Evolutionary conservation across 2,329 filamentous ascomycete species (phyloP), one percentile per base, ranked within the genome.

Genomic region (Diaporthe longicolla): DNA sequence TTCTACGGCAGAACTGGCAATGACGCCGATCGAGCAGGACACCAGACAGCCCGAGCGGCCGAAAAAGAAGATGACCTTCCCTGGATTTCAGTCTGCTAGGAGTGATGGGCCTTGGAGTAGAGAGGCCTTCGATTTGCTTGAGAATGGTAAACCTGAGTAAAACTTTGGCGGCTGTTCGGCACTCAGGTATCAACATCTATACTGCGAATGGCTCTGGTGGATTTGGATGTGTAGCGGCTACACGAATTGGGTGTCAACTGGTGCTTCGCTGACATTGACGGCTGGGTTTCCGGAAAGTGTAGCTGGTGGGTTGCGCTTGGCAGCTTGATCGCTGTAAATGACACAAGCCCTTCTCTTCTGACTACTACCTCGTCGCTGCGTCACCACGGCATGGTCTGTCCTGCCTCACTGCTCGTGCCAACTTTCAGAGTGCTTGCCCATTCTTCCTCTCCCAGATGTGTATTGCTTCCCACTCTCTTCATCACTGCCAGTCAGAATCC

Each of bases 51-150:
- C 74, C 13, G 66, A 77, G 73, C 75, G 78, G 11, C 77, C 78
- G 3, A 80, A 79, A 54, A 76, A 76, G 58, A 80, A 72, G 75
- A 79, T 76, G 76, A 76, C 74, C n/a, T 79, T 87, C 73, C 83
- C 85, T 13, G 84, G 84, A 1, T 88, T 89, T 73, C 82, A 82
- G 2, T 87, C 84, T 78, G 87, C 85, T 4, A 89, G 88, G 77
- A 84, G 55, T 21, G 76, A 89, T 21, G 92, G 92, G 3, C 89
- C 92, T 0, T 94, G 92, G 92, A 93, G 91, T 77, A 88, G 86
- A 32, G 92, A 94, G 79, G 92, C 92, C 0, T 86, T 89, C 76
- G 92, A 94, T 80, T 79, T 94, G 61, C 88, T 94, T 76, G 90
- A 89, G 50, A 88, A 85, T 78, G 90, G 87, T 78, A 85, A 89